A percentile compares a stretch with the other conserved stretches of the same genome.
Evolutionary conservation across 495 filamentous ascomycete genomes (phyloP).

Genomic region (Penicillium canescens): DNA sequence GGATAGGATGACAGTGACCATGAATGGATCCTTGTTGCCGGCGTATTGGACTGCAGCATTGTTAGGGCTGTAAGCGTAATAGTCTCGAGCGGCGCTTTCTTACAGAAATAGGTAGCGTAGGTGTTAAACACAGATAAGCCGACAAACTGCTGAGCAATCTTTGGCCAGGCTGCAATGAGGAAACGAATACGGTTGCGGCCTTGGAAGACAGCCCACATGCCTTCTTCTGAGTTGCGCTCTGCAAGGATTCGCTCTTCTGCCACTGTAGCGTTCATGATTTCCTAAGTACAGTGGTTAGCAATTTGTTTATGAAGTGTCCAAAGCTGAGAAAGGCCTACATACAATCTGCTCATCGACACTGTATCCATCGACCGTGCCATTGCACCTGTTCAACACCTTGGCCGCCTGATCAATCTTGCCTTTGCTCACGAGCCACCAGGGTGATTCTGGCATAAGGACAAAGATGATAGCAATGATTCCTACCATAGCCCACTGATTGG

Average conservation of each 20-base stretch:
- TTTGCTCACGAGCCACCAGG: slow-evolving; percentile 40
- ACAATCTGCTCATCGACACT: slow-evolving; percentile 15
- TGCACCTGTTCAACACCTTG: slow-evolving; percentile 24
- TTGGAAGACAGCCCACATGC: slow-evolving; percentile 33
- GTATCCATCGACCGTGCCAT: slow-evolving; percentile 30
- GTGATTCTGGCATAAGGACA: slow-evolving; percentile 32
- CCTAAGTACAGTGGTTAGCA: slow-evolving; percentile 12
- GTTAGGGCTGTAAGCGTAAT: neutral
- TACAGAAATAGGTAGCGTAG: slow-evolving; percentile 45
- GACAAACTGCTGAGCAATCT: slow-evolving; percentile 44
- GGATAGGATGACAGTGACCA: slow-evolving; percentile 41
- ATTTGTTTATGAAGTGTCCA: slow-evolving; percentile 16
- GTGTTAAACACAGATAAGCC: slow-evolving; percentile 43
- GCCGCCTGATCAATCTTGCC: slow-evolving; percentile 35
- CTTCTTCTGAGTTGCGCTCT: slow-evolving; percentile 27
- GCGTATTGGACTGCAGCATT: slow-evolving; percentile 34
- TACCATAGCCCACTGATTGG: slow-evolving; percentile 34
- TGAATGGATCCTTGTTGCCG: slow-evolving; percentile 40
- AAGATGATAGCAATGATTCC: slow-evolving; percentile 33
- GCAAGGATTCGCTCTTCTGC: slow-evolving; percentile 31
- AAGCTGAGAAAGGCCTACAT: neutral
- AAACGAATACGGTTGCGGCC: slow-evolving; percentile 41
- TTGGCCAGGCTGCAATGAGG: slow-evolving; percentile 42
- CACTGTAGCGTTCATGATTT: slow-evolving; percentile 33
- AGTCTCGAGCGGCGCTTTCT: neutral